These are phyloP conservation scores for Arabidopsis hybrid DNA, from an alignment of 441 rosid species.

Conservation along the genomic window DNA sequence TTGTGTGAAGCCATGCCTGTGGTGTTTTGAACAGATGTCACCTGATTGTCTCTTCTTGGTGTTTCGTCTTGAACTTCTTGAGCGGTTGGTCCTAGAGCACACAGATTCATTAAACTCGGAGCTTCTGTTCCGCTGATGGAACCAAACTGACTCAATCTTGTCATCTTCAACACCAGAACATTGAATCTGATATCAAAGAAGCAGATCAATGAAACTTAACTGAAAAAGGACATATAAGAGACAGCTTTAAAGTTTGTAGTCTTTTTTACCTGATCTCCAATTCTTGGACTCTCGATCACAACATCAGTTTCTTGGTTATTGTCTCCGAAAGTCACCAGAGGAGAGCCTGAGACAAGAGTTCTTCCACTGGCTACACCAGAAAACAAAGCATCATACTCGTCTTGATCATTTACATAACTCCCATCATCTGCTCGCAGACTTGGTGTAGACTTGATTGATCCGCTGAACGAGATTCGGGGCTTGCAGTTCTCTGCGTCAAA, in stretches of 20 bases:
- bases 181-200: constrained; percentile 63
- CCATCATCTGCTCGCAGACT: constrained; percentile 56
- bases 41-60: constrained; percentile 50
- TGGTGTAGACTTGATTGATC: constrained; percentile 65
- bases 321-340: constrained; percentile 41
- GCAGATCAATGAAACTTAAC: constrained; percentile 9
- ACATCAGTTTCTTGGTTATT: constrained; percentile 58
- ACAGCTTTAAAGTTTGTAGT: constrained; percentile 1
- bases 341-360: constrained; percentile 47
- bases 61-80: constrained; percentile 61
- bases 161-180: constrained; percentile 55
- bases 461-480: constrained; percentile 61
- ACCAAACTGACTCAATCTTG: constrained; percentile 57
- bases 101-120: constrained; percentile 61
- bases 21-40: constrained; percentile 38
- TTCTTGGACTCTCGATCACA: constrained; percentile 55
- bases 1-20: constrained; percentile 54
- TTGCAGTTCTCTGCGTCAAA: constrained; percentile 46
- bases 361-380: constrained; percentile 58
- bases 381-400: constrained; percentile 83
- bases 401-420: constrained; percentile 72
- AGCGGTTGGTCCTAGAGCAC: constrained; percentile 53
- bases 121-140: constrained; percentile 83
- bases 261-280: constrained; percentile 38
- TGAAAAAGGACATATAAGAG: constrained; percentile 3